phyloP scores from a whole-genome alignment of 2,329 filamentous ascomycete species.

The Colletotrichum salicis region DNA sequence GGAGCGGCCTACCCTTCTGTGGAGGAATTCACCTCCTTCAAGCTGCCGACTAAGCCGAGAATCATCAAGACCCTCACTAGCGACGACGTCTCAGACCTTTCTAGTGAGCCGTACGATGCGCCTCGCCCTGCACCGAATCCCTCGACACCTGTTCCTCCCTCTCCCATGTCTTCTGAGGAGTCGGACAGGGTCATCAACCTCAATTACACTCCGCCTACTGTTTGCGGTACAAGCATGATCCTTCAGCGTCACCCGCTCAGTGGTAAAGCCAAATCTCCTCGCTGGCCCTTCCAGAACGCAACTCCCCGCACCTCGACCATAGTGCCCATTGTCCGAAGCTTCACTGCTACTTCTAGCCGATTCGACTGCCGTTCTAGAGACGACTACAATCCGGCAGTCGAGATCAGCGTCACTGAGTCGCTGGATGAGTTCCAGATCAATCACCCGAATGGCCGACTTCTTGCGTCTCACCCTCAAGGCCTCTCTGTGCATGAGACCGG shows the following conservation, averaged over 20 bases:
- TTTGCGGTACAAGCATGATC: conserved; percentile 27
- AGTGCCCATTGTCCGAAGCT: conserved; percentile 17
- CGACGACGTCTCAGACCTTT: neutral
- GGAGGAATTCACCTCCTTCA: conserved; percentile 17
- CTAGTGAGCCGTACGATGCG: neutral
- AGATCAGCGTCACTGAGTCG: conserved; percentile 27
- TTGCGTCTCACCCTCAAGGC: conserved; percentile 13
- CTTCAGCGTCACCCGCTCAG: conserved; percentile 5
- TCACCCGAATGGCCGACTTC: conserved; percentile 20
- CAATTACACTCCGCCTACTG: conserved; percentile 16
- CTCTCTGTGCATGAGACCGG: neutral
- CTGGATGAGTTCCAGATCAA: conserved; percentile 30
- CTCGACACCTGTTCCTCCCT: conserved; percentile 14
- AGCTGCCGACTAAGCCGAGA: neutral
- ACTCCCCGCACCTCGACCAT: conserved; percentile 21
- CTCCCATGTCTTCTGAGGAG: conserved; percentile 14
- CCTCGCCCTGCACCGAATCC: neutral
- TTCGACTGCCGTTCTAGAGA: neutral
- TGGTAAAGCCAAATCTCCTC: neutral
- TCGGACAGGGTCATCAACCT: conserved; percentile 7
- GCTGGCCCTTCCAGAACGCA: conserved; percentile 31
- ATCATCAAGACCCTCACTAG: neutral
- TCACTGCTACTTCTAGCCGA: neutral
- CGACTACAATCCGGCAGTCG: neutral
- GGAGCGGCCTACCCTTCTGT: conserved; percentile 7